Evolutionary conservation across 208 protist genomes (phyloP), one percentile per base, ranked within the genome.

Genomic region (Blechomonas ayalai): DNA sequence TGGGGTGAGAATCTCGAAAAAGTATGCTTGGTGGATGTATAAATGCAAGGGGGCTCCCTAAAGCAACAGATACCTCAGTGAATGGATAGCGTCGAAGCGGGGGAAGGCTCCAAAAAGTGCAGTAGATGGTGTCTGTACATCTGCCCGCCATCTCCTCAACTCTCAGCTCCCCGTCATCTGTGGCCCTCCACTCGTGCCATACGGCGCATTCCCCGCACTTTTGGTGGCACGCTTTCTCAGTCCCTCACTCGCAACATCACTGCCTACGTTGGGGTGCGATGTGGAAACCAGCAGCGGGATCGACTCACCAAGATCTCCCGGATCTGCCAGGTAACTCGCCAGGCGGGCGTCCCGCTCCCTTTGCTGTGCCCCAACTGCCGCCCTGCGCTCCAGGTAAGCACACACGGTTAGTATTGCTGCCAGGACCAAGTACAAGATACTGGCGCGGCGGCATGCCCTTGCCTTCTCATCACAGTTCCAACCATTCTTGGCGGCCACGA

Each of bases 391-490:
- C 2, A 34, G 22, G 10, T 38, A 39, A 22, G 31, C 52, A 22
- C 41, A 35, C 0, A 73, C 36, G 6, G 63, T 71, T 38, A 85
- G 45, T 12, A 64, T 49, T 0, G 78, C 20, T 12, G 68, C 77
- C n/a, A 87, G 20, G 0, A 80, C 45, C 2, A 85, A 35, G 46
- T 87, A 91, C 22, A 82, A 29, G 9, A 88, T 45, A n/a, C 66
- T 70, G 0, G 83, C 78, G 34, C 78, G 71, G 7, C 69, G 59
- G 23, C 75, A 81, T 4, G 83, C 78, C 2, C 45, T 45, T 1
- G 72, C 62, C 60, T 92, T 92, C 45, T 85, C 47, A 20, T 49
- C 27, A 10, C 59, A 48, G 28, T 88, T 65, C 79, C 83, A 92
- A 1, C 73, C 59, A 38, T 73, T 60, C 16, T 49, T 50, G 1